Evolutionary conservation across 2,329 filamentous ascomycete species (phyloP).

Genomic region (Trichoderma breve): DNA sequence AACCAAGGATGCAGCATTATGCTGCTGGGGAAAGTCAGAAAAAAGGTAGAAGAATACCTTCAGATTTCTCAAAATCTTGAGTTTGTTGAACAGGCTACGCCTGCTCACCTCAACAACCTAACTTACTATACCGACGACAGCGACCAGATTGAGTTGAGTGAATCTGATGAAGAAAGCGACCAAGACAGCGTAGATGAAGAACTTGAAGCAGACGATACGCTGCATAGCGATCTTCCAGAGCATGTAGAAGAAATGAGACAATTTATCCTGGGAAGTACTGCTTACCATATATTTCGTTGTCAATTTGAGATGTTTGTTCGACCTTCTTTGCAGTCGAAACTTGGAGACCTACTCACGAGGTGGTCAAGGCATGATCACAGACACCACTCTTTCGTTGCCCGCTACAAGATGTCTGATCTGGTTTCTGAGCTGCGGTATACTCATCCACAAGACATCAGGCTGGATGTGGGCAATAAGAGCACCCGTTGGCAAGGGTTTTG

Average conservation of each 20-base stretch:
- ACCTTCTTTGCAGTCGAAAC: not conserved
- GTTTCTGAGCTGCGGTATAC: not conserved
- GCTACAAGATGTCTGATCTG: not conserved
- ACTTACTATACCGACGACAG: not conserved
- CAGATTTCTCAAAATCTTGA: not conserved
- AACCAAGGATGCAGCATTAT: not conserved
- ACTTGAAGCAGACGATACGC: not conserved
- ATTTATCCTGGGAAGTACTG: not conserved
- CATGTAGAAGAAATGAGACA: not conserved
- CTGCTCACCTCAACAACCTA: no score
- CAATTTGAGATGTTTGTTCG: not conserved
- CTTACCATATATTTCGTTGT: not conserved
- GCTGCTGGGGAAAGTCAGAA: not conserved
- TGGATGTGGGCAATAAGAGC: not conserved
- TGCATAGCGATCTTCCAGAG: rapidly evolving
- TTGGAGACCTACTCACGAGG: not conserved
- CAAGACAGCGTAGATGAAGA: not conserved
- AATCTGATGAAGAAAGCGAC: not conserved
- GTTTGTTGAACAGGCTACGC: not conserved
- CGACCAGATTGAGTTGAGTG: not conserved
- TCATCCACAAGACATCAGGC: not conserved
- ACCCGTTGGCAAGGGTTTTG: not conserved
- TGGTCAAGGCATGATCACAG: not conserved
- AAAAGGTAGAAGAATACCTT: not conserved
- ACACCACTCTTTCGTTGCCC: not conserved